phyloP scores from a whole-genome alignment of 148 eudicot species.

The Euryodendron excelsum region DNA sequence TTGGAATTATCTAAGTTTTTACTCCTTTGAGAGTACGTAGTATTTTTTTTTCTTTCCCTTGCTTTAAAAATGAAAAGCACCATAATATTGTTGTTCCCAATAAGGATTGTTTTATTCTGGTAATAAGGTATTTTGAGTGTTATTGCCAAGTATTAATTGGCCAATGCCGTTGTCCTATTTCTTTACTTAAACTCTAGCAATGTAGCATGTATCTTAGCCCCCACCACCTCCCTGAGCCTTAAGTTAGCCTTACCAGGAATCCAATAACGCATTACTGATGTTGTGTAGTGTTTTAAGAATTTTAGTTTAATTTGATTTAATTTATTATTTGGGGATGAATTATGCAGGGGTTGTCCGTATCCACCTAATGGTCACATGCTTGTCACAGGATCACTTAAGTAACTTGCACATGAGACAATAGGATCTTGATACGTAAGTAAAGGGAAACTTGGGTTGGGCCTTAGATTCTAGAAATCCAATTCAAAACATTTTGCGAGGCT shows the following conservation, averaged over 20 bases:
- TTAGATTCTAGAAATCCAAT: not conserved
- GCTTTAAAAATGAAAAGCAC: not conserved
- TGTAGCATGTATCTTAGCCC: not conserved
- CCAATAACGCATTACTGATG: not conserved
- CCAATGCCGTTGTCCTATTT: not conserved
- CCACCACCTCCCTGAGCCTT: not conserved
- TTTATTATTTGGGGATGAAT: not conserved
- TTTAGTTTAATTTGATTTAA: not conserved
- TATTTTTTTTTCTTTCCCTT: not conserved
- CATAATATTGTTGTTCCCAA: not conserved
- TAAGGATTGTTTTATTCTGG: not conserved
- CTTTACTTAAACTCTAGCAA: not conserved
- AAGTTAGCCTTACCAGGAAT: not conserved
- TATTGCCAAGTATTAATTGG: not conserved
- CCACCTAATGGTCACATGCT: too few relatives aligned
- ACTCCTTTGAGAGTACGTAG: not conserved
- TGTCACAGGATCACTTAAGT: too few relatives aligned
- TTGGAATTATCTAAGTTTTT: constrained; percentile 8
- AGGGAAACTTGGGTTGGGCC: too few relatives aligned
- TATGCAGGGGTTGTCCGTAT: too few relatives aligned
- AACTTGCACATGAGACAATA: too few relatives aligned
- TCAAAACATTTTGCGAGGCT: too few relatives aligned
- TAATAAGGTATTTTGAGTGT: not conserved
- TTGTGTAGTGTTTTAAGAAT: not conserved
- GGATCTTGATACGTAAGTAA: too few relatives aligned